Evolutionary conservation across 306 rosid species (phyloP).

Genomic region (Sindora glabra): DNA sequence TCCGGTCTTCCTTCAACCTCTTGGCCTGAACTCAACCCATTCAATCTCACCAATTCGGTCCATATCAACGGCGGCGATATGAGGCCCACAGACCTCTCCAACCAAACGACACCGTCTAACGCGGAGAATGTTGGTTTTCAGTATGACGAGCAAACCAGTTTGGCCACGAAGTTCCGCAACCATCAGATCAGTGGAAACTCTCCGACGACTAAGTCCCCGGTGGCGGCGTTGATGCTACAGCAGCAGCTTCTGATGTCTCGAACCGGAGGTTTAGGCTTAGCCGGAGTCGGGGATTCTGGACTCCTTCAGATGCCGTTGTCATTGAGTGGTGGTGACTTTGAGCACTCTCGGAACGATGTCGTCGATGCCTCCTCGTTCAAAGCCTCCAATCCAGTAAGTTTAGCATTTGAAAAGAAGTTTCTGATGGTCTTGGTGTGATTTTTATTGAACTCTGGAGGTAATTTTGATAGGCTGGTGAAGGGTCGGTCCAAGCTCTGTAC

Average conservation of each 20-base stretch:
- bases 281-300: constrained; percentile 20
- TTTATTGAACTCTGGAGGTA: neutral
- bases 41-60: constrained; percentile 3
- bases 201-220: constrained; percentile 19
- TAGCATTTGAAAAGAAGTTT: neutral
- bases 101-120: constrained; percentile 22
- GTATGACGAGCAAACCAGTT: constrained; percentile 46
- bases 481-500: constrained; percentile 42
- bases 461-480: constrained; percentile 33
- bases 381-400: constrained; percentile 41
- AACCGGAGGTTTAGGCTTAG: constrained; percentile 8
- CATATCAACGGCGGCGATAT: neutral
- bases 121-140: constrained; percentile 25
- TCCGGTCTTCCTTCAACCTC: constrained; percentile 54
- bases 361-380: constrained; percentile 55
- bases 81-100: constrained; percentile 21
- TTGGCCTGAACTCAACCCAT: constrained; percentile 47
- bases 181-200: constrained; percentile 57
- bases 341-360: constrained; percentile 55
- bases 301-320: constrained; percentile 50
- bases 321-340: constrained; percentile 31
- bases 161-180: constrained; percentile 60
- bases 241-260: constrained; percentile 64
- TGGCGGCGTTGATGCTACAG: constrained; percentile 67
- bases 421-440: neutral